Evolutionary conservation across 805 yeast genomes (phyloP).

Genomic region (Candida morakotiae): DNA sequence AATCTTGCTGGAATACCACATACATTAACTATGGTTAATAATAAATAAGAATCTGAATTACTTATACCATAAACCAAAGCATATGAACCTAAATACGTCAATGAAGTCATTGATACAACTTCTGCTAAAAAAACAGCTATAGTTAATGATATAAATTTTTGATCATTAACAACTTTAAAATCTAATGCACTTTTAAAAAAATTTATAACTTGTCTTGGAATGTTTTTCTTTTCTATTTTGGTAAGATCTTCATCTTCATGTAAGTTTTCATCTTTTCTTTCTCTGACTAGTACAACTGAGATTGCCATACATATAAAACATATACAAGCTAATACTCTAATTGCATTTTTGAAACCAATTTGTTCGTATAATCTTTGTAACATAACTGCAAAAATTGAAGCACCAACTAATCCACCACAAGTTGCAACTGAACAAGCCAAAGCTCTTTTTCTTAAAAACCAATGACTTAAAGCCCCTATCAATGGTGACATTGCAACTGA

Average conservation of each 20-base stretch:
- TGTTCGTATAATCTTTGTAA: constrained; percentile 19
- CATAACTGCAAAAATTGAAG: constrained; percentile 23
- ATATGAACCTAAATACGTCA: constrained; percentile 25
- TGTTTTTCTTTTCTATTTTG: not conserved
- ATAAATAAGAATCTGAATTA: constrained; percentile 17
- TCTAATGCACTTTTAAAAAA: constrained; percentile 28
- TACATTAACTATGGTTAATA: constrained; percentile 24
- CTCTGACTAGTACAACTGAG: constrained; percentile 16
- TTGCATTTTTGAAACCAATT: constrained; percentile 28
- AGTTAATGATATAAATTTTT: constrained; percentile 18
- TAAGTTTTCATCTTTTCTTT: constrained; percentile 10
- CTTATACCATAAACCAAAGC: constrained; percentile 20
- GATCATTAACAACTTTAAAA: constrained; percentile 19
- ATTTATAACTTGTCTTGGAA: constrained; percentile 4
- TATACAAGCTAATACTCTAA: constrained; percentile 21
- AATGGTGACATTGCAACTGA: constrained; percentile 26
- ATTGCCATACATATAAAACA: constrained; percentile 15
- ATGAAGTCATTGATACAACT: constrained; percentile 44
- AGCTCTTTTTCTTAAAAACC: constrained; percentile 23
- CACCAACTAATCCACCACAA: constrained; percentile 27
- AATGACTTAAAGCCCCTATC: constrained; percentile 24
- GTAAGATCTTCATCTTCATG: not conserved
- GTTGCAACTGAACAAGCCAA: constrained; percentile 25
- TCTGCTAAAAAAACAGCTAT: constrained; percentile 33
- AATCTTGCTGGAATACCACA: constrained; percentile 25